Evolutionary conservation across 2,329 filamentous ascomycete genomes (phyloP).

Genomic region (Colletotrichum chrysophilum): DNA sequence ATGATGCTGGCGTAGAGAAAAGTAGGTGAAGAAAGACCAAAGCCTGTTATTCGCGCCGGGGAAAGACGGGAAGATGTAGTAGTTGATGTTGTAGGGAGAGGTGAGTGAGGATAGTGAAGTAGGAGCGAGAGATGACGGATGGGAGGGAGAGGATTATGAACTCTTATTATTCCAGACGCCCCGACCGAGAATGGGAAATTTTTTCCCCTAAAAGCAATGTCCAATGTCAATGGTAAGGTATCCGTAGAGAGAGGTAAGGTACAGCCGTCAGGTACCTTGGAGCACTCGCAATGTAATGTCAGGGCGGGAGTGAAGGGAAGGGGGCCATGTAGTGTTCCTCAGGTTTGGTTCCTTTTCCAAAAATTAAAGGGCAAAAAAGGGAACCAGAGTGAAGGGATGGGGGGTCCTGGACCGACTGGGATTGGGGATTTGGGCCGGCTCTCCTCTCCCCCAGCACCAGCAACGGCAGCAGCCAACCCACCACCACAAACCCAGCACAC

Average conservation of each 20-base stretch:
- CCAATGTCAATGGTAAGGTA: neutral
- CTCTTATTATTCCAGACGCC: constrained; percentile 14
- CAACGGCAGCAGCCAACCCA: neutral
- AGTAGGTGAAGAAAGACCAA: neutral
- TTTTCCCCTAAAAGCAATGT: constrained; percentile 15
- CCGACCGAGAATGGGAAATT: constrained; percentile 21
- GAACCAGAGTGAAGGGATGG: constrained; percentile 12
- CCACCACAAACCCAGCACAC: neutral
- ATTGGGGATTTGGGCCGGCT: neutral
- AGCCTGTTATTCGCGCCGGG: neutral
- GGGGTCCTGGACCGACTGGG: neutral
- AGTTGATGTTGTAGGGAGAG: neutral
- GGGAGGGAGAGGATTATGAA: constrained; percentile 21
- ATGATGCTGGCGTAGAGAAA: neutral
- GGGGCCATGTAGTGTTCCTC: constrained; percentile 19
- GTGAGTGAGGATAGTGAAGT: constrained; percentile 10
- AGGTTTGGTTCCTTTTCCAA: constrained; percentile 21
- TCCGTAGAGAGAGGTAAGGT: neutral
- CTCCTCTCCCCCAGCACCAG: neutral
- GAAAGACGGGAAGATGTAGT: neutral
- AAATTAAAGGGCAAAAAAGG: constrained; percentile 20
- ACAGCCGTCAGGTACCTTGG: neutral
- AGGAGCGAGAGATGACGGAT: neutral
- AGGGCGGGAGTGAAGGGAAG: constrained; percentile 19
- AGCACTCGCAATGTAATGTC: constrained; percentile 14